Percentiles rank a stretch among this genome's conserved stretches.
Conservation (phyloP, 2,329 filamentous ascomycete genomes). For the Ambrosiella beaveri region DNA sequence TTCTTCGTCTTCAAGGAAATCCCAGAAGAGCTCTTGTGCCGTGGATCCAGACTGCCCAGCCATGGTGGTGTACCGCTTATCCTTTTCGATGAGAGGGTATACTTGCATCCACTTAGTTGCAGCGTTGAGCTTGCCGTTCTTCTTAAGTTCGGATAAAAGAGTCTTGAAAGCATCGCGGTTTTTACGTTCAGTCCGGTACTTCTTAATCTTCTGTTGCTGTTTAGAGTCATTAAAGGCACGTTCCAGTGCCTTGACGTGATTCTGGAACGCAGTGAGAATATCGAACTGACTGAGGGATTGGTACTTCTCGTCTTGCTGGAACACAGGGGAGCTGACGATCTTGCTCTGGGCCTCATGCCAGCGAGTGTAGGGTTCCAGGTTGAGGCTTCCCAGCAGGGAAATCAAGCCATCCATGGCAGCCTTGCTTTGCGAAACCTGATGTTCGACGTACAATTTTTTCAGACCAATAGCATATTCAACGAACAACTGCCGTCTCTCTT, state of each 20-base stretch:
- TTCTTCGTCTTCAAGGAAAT: slow-evolving; percentile 86
- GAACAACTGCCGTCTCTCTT: slow-evolving; percentile 76
- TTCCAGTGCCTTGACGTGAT: slow-evolving; percentile 84
- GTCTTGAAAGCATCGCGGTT: slow-evolving; percentile 65
- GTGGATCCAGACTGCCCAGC: slow-evolving; percentile 70
- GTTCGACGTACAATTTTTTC: slow-evolving; percentile 62
- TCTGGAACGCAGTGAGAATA: slow-evolving; percentile 81
- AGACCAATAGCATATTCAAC: slow-evolving; percentile 82
- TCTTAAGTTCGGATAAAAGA: slow-evolving; percentile 57
- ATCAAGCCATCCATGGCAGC: slow-evolving; percentile 72
- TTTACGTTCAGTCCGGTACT: slow-evolving; percentile 67
- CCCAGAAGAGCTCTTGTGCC: slow-evolving; percentile 89
- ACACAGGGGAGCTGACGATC: slow-evolving; percentile 28
- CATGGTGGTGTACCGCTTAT: slow-evolving; percentile 69
- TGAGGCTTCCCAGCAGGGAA: slow-evolving; percentile 57
- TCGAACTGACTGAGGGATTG: slow-evolving; percentile 73
- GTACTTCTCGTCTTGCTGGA: slow-evolving; percentile 66
- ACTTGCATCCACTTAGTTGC: slow-evolving; percentile 81
- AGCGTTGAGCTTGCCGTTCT: slow-evolving; percentile 68
- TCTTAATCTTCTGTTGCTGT: slow-evolving; percentile 71
- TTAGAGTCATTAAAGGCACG: slow-evolving; percentile 78
- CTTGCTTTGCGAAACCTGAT: slow-evolving; percentile 54
- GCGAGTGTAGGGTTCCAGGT: slow-evolving; percentile 81
- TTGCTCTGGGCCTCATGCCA: slow-evolving; percentile 81
- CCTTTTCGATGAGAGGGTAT: slow-evolving; percentile 54